These are phyloP conservation scores for Thelonectria olida DNA, from an alignment of 2,329 filamentous ascomycete genomes.

Conservation along the genomic window DNA sequence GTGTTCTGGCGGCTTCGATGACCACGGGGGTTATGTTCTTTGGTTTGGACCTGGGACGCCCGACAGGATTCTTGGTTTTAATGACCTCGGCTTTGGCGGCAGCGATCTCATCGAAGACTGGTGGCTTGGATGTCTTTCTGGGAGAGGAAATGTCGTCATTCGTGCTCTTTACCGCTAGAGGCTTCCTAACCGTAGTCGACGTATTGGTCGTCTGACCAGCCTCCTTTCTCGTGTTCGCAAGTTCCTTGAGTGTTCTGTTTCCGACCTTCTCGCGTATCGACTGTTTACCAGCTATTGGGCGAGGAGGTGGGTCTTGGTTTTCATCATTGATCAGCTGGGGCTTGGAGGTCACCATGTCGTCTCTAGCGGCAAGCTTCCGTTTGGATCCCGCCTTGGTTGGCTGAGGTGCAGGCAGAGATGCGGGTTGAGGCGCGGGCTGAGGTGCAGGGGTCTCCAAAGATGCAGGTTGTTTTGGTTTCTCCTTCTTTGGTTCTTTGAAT, in stretches of 20 bases:
- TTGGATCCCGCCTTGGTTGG: slow-evolving; percentile 61
- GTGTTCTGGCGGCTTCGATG: slow-evolving; percentile 29
- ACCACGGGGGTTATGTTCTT: slow-evolving; percentile 37
- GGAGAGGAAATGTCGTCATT: slow-evolving; percentile 69
- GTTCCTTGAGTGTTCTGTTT: slow-evolving; percentile 57
- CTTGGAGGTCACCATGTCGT: slow-evolving; percentile 57
- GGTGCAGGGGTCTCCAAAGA: slow-evolving; percentile 22
- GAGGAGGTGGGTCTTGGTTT: slow-evolving; percentile 43
- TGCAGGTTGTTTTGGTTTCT: slow-evolving; percentile 1
- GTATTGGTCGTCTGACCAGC: slow-evolving; percentile 44
- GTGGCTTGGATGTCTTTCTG: slow-evolving; percentile 56
- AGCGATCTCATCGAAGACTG: slow-evolving; percentile 47
- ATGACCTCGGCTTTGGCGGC: slow-evolving; percentile 49
- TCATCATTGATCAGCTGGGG: slow-evolving; percentile 40
- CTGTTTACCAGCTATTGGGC: slow-evolving; percentile 34
- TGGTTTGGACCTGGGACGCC: slow-evolving; percentile 39
- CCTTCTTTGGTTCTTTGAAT: background rate
- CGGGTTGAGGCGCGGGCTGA: slow-evolving; percentile 16
- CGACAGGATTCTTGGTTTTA: slow-evolving; percentile 39
- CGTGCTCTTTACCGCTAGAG: slow-evolving; percentile 65
- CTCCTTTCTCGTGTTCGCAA: slow-evolving; percentile 54
- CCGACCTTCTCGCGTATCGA: slow-evolving; percentile 48
- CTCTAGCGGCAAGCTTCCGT: slow-evolving; percentile 64
- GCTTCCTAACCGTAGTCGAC: slow-evolving; percentile 51
- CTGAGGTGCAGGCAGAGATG: slow-evolving; percentile 22